phyloP scores from a whole-genome alignment of 768 basidiomycete species.

The Megacollybia marginata region DNA sequence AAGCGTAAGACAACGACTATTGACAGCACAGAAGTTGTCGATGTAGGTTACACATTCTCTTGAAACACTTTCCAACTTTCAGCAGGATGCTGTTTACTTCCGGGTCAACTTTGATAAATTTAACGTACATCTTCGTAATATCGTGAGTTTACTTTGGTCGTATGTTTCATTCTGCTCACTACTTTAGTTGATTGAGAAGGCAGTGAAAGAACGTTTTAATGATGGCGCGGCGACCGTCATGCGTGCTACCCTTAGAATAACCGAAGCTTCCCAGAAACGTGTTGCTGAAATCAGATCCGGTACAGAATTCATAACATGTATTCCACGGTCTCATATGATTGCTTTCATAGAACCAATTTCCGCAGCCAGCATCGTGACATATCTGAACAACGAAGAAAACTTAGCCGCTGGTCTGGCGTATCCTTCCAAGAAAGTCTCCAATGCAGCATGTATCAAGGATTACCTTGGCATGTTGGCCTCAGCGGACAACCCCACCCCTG shows the following conservation, averaged over 20 bases:
- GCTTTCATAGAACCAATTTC: slow-evolving; percentile 51
- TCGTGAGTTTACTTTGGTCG: slow-evolving; percentile 35
- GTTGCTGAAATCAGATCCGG: slow-evolving; percentile 62
- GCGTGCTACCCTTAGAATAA: slow-evolving; percentile 61
- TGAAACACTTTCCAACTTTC: slow-evolving; percentile 6
- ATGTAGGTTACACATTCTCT: slow-evolving; percentile 41
- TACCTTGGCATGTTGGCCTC: slow-evolving; percentile 76
- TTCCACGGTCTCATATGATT: no score
- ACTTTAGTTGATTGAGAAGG: slow-evolving; percentile 65
- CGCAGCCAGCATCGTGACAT: slow-evolving; percentile 53
- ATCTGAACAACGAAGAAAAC: slow-evolving; percentile 54
- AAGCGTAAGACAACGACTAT: slow-evolving; percentile 23
- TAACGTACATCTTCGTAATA: slow-evolving; percentile 80
- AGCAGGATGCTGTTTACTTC: slow-evolving; percentile 67
- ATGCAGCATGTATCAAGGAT: slow-evolving; percentile 60
- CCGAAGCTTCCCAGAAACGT: slow-evolving; percentile 54
- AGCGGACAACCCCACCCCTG: slow-evolving; percentile 75
- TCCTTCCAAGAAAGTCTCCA: slow-evolving; percentile 45
- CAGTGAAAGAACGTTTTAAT: slow-evolving; percentile 78
- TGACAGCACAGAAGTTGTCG: slow-evolving; percentile 51
- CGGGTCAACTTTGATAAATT: slow-evolving; percentile 88
- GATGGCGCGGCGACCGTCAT: slow-evolving; percentile 64
- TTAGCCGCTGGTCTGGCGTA: slow-evolving; percentile 59
- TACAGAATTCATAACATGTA: slow-evolving; percentile 15
- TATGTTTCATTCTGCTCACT: slow-evolving; percentile 7